Conservation (phyloP, 2,329 filamentous ascomycete genomes). For the Alternaria conjuncta region DNA sequence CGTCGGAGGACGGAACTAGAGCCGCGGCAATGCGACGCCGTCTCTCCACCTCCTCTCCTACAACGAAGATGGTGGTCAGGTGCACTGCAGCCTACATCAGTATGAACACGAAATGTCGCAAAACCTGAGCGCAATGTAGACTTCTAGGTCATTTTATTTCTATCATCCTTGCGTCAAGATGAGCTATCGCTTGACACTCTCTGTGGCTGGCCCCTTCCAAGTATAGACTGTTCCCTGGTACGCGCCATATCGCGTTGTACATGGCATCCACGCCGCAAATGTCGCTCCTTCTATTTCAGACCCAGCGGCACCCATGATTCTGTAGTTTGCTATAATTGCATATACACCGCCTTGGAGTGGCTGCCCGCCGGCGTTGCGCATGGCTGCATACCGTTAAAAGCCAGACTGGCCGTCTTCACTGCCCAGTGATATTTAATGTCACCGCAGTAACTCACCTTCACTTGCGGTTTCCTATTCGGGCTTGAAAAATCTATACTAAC, state of each 20-base stretch:
- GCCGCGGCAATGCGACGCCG: conserved; percentile 20
- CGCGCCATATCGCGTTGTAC: neutral
- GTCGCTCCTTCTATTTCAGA: conserved; percentile 5
- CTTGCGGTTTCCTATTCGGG: conserved; percentile 9
- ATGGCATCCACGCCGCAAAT: conserved; percentile 11
- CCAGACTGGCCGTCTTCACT: conserved; percentile 11
- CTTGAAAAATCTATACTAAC: neutral
- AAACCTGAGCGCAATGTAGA: neutral
- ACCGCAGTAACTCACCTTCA: conserved; percentile 15
- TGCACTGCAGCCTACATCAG: neutral
- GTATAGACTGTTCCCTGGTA: neutral
- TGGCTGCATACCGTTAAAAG: conserved; percentile 19
- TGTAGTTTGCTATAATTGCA: conserved; percentile 17
- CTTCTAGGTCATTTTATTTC: neutral
- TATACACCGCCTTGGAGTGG: conserved; percentile 19
- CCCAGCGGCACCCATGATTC: conserved; percentile 8
- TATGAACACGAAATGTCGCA: neutral
- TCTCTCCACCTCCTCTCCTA: neutral
- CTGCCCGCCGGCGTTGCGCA: conserved; percentile 16
- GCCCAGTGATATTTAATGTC: neutral
- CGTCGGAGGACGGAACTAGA: conserved; percentile 11
- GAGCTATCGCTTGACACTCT: neutral
- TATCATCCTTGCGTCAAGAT: no score
- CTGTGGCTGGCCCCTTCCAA: neutral
- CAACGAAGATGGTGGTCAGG: neutral